Conservation (phyloP, 208 protist genomes). For the Trypanosoma mega region DNA sequence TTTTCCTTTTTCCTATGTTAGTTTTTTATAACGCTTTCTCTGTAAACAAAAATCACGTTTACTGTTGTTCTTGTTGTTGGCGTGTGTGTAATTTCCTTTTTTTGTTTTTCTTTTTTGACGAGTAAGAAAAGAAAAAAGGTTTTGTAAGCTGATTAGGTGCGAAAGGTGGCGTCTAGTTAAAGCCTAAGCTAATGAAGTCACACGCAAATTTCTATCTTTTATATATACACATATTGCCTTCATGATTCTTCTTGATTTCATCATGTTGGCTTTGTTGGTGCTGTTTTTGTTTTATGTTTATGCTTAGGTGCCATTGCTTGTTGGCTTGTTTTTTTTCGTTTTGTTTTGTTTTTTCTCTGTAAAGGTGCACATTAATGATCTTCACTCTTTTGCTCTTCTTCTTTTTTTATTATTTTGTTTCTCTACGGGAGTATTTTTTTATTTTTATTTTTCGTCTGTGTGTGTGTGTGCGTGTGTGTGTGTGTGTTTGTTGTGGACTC, state of each 20-base stretch:
- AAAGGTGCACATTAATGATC: not conserved
- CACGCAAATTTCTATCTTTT: too few species aligned
- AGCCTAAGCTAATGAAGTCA: too few species aligned
- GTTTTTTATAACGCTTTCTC: too few species aligned
- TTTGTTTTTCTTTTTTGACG: too few species aligned
- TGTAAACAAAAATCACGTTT: too few species aligned
- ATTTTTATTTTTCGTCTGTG: not conserved
- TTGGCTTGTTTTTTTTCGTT: not conserved
- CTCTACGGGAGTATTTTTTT: conserved; percentile 4
- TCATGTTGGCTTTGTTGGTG: not conserved
- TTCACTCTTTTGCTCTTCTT: not conserved
- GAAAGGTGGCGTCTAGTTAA: too few species aligned
- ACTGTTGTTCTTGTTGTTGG: too few species aligned
- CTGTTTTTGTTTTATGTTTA: not conserved
- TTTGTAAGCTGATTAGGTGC: too few species aligned
- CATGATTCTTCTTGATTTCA: not conserved
- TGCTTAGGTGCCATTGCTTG: not conserved
- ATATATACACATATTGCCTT: conserved; percentile 9
- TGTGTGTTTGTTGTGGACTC: not conserved
- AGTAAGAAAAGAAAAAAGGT: too few species aligned
- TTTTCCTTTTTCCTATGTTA: conserved; percentile 6
- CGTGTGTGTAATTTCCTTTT: too few species aligned
- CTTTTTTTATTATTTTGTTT: conserved; percentile 7
- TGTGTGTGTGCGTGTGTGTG: conserved; percentile 15
- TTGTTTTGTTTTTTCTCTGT: not conserved